Percentiles rank a stretch among this genome's conserved stretches.
Conservation (phyloP, 345 rosid genomes). For the Mallotus nudiflorus region DNA sequence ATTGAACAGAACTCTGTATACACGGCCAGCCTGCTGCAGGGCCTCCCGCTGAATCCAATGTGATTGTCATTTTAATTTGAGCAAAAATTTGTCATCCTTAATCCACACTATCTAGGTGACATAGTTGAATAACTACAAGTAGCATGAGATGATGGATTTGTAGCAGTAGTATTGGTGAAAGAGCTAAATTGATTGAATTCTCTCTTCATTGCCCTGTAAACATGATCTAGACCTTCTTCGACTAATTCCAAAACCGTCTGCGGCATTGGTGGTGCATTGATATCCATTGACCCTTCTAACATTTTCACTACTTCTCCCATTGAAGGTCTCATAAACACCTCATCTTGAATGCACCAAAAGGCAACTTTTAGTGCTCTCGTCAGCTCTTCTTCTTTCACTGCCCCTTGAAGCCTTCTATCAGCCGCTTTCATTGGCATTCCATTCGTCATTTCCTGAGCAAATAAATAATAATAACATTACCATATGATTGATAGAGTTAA, state of each 20-base stretch:
- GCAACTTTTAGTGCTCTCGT: constrained; percentile 26
- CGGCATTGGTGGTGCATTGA: constrained; percentile 74
- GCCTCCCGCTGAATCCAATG: too few relatives aligned
- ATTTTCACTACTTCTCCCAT: constrained; percentile 36
- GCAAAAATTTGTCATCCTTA: too few relatives aligned
- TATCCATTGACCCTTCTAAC: constrained; percentile 36
- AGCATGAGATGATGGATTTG: constrained; percentile 56
- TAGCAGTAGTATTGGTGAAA: constrained; percentile 40
- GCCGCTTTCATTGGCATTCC: constrained; percentile 28
- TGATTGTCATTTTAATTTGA: too few relatives aligned
- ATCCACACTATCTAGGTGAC: constrained; percentile 68
- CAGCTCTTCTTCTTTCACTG: constrained; percentile 31
- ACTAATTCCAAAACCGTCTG: constrained; percentile 73
- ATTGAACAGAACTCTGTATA: too few relatives aligned
- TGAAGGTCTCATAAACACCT: constrained; percentile 32
- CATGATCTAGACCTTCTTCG: constrained; percentile 85
- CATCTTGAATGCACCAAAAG: constrained; percentile 40
- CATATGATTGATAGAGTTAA: neutral
- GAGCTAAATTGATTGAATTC: constrained; percentile 59
- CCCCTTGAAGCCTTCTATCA: constrained; percentile 23
- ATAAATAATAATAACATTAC: neutral
- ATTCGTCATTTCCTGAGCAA: constrained; percentile 21
- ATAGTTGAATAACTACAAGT: constrained; percentile 85
- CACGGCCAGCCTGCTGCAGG: too few relatives aligned
- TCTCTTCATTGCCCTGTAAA: constrained; percentile 80